Evolutionary conservation across 1,139 yeast species (phyloP), one percentile per base, ranked within the genome.

Genomic region (Suhomyces choctaworum): DNA sequence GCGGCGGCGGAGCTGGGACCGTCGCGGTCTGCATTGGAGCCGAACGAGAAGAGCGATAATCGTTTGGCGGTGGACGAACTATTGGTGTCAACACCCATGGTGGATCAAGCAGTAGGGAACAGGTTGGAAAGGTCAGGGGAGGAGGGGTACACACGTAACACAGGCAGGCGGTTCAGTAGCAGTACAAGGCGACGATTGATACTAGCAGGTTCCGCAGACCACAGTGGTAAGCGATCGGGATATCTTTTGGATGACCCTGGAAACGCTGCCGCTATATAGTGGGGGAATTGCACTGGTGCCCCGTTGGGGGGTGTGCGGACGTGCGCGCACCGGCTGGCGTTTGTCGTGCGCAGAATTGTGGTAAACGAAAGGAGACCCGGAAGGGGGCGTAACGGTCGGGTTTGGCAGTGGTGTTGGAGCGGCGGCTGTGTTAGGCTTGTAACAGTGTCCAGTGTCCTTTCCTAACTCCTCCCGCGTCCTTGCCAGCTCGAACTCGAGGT

Each of bases 11-110:
- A 27, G 10, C 25, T 22, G n/a, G n/a, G n/a, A n/a, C n/a, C n/a
- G n/a, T n/a, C n/a, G n/a, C 30, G 29, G 31, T 34, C n/a, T 30
- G 26, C 30, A 31, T 37, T 24, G 31, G 16, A 19, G 19, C 40
- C 39, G 17, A 41, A 39, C 20, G 42, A 37, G 24, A 42, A 42
- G 34, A 40, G 38, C 28, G 44, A 40, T 26, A 42, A 41, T 19
- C 44, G 44, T 27, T 40, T 40, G 24, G 30, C 10, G 29, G 31
- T 22, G 27, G 32, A 23, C 4, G 32, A 15, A 7, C 15, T 15
- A 16, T 11, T 17, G 25, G 19, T 24, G 13, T 17, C 25, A 20
- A 29, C 20, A 22, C 12, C 32, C 32, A 29, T 29, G 21, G 22
- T 22, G 11, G 24, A n/a, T n/a, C n/a, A n/a, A n/a, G n/a, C n/a